These are phyloP conservation scores for Termitomyces sp. DNA, from an alignment of 768 basidiomycete species.

Conservation along the genomic window DNA sequence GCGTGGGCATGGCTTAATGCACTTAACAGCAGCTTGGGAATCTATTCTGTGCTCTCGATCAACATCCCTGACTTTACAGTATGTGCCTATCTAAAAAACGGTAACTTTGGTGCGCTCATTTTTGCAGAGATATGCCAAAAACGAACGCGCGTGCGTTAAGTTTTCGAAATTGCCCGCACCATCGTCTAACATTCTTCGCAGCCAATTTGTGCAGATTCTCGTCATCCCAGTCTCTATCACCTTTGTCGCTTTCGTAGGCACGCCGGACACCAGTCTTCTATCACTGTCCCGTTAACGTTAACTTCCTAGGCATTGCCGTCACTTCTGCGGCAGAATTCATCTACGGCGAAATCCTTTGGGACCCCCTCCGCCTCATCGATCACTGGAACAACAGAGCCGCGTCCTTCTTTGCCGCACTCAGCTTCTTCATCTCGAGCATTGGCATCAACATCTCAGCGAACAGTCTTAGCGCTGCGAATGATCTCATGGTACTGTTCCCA, in stretches of 20 bases:
- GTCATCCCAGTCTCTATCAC: conserved; percentile 80
- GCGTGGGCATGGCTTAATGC: conserved; percentile 81
- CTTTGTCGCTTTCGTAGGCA: conserved; percentile 66
- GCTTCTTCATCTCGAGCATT: conserved; percentile 70
- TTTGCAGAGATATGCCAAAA: conserved; percentile 66
- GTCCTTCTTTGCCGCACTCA: conserved; percentile 78
- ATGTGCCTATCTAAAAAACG: not conserved
- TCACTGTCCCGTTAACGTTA: no score
- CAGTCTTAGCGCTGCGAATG: conserved; percentile 69
- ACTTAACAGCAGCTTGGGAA: conserved; percentile 73
- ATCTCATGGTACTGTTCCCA: conserved; percentile 77
- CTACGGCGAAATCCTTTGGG: conserved; percentile 68
- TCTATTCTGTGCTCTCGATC: conserved; percentile 68
- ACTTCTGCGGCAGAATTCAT: conserved; percentile 72
- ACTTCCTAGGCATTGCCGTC: conserved; percentile 59
- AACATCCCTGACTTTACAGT: conserved; percentile 86
- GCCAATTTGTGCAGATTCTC: conserved; percentile 70
- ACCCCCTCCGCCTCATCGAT: conserved; percentile 73
- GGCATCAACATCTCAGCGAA: conserved; percentile 80
- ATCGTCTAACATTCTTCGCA: conserved; percentile 18
- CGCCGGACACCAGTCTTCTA: not conserved
- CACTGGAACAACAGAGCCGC: conserved; percentile 84
- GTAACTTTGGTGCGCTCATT: no score
- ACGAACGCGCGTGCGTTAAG: conserved; percentile 52
- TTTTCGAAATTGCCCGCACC: not conserved